Evolutionary conservation across 2,329 filamentous ascomycete genomes (phyloP), one percentile per base, ranked within the genome.

Genomic region (Coleophoma cylindrospora): DNA sequence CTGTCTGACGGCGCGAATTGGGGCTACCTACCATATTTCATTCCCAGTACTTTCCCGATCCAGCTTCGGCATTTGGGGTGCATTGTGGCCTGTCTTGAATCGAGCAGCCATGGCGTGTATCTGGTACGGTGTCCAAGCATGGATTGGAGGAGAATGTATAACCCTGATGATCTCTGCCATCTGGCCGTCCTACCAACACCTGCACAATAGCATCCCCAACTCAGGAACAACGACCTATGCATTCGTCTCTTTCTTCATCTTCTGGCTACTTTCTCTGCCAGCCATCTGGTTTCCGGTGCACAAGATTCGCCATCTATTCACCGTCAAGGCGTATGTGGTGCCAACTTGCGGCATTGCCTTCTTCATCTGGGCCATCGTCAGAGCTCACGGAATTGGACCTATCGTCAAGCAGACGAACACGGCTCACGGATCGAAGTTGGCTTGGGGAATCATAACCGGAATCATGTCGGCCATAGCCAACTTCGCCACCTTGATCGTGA

Each of bases 391-490:
- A 1, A 78, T 91, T 51, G 91, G 91, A 1, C 89, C 90, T 1
- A 89, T 96, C 57, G 77, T 96, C 21, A 75, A 83, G 50, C 86
- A 92, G 63, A 72, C 78, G 0, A 77, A 80, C 43, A 80, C 71
- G 4, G 68, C 81, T 4, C 70, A 80, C 4, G 91, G 91, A 27
- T 85, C 80, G 53, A 76, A 76, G 0, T 75, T 96, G 3, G 89
- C 75, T 1, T 96, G 91, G 91, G 80, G 83, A 21, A 83, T 96
- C 51, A 79, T 96, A 52, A 86, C 84, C 54, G 89, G 89, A 36
- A 84, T 95, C 69, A 95, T 96, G 90, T 85, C 80, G 21, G 85
- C 88, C 4, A 91, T 96, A 56, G 87, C 89, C 60, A 96, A 96
- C 71, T 96, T 96, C 63, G 88, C 90, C 1, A 90, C 91, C 0